A percentile compares a stretch with the other conserved stretches of the same genome.
phyloP scores from a whole-genome alignment of 306 rosid species.

The Prunus fruticosa region DNA sequence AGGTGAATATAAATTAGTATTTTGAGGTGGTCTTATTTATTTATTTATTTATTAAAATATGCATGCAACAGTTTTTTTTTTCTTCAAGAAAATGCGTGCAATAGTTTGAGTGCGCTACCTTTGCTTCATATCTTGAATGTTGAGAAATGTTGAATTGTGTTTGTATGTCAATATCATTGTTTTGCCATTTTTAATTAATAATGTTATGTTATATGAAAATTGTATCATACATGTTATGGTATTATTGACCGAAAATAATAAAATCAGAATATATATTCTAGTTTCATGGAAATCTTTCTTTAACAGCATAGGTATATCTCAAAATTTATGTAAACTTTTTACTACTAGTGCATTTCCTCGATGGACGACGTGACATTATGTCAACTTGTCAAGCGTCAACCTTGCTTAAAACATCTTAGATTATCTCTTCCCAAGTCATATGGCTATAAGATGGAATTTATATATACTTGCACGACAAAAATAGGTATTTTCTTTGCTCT shows the following conservation, averaged over 20 bases:
- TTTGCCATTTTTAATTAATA: too few relatives aligned
- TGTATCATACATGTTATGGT: fast-evolving
- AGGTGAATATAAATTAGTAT: background rate
- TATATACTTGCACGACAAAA: background rate
- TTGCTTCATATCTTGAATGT: background rate
- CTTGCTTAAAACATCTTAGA: background rate
- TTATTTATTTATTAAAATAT: too few relatives aligned
- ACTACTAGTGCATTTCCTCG: background rate
- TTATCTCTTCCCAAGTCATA: too few relatives aligned
- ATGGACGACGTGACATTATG: background rate
- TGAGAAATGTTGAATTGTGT: background rate
- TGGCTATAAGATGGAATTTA: too few relatives aligned
- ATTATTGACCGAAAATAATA: fast-evolving
- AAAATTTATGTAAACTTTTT: background rate
- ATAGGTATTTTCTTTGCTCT: background rate
- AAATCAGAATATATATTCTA: too few relatives aligned
- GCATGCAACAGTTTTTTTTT: too few relatives aligned
- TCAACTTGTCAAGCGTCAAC: background rate
- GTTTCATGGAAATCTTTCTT: too few relatives aligned
- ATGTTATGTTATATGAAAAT: fast-evolving
- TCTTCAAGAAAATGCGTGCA: too few relatives aligned
- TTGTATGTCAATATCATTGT: too few relatives aligned
- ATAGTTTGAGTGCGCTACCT: background rate
- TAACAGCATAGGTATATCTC: background rate
- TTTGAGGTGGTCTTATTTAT: background rate